Conservation (phyloP, 208 protist species). For the Crithidia acanthocephali region DNA sequence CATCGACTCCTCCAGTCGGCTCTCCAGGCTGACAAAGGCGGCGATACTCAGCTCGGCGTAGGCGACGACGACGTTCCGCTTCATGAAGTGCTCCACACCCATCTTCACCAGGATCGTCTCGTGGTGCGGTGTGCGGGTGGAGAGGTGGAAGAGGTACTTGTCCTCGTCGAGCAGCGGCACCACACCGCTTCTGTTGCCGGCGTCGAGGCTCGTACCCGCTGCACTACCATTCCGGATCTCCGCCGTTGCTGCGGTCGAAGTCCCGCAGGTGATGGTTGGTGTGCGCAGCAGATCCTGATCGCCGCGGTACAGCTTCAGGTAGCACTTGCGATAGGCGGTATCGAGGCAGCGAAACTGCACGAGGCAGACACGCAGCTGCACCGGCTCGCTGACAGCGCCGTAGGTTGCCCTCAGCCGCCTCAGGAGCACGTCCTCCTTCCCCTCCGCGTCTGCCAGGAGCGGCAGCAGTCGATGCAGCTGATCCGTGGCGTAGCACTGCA, state of each 20-base stretch:
- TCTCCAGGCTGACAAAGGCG: constrained; percentile 18
- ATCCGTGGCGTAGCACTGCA: constrained; percentile 22
- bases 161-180: constrained; percentile 21
- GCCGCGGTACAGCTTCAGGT: constrained; percentile 23
- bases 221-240: too few species aligned
- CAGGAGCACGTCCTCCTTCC: constrained; percentile 4
- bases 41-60: constrained; percentile 23
- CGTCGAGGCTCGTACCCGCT: too few species aligned
- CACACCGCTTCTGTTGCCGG: background rate
- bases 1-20: constrained; percentile 19
- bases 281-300: constrained; percentile 17
- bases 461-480: constrained; percentile 15
- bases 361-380: constrained; percentile 20
- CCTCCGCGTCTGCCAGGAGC: constrained; percentile 9
- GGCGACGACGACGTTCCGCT: constrained; percentile 27
- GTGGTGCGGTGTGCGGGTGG: constrained; percentile 13
- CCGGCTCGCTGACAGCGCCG: background rate
- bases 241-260: background rate
- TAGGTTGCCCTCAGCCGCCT: background rate
- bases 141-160: constrained; percentile 20
- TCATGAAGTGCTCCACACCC: constrained; percentile 16
- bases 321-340: background rate
- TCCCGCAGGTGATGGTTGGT: constrained; percentile 1
- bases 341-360: constrained; percentile 1
- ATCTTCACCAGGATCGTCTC: constrained; percentile 15